Conservation (phyloP, 169 alveolate genomes). For the Plasmodium billcollinsi region DNA sequence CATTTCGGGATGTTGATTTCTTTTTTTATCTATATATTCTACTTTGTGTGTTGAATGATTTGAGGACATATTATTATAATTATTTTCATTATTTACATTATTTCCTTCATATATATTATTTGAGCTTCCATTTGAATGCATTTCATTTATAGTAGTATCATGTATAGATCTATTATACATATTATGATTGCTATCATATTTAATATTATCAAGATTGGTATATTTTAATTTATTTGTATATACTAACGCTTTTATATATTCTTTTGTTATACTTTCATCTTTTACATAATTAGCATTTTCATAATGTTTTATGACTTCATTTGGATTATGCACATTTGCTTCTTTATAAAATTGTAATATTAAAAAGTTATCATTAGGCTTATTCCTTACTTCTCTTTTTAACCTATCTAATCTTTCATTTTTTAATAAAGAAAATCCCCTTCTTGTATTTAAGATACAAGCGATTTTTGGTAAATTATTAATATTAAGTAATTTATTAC, state of each 20-base stretch:
- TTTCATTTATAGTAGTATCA: slow-evolving; percentile 7
- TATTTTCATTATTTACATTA: slow-evolving; percentile 20
- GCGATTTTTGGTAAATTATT: slow-evolving; percentile 12
- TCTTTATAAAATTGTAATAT: slow-evolving; percentile 76
- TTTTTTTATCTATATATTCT: slow-evolving; percentile 53
- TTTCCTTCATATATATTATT: slow-evolving; percentile 31
- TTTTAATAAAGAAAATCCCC: slow-evolving; percentile 21
- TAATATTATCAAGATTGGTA: slow-evolving; percentile 77
- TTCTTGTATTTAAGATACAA: slow-evolving; percentile 24
- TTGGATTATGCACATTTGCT: slow-evolving; percentile 72
- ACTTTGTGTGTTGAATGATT: slow-evolving; percentile 16
- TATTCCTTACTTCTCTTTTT: slow-evolving; percentile 68
- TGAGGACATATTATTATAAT: slow-evolving; percentile 21
- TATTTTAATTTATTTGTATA: slow-evolving; percentile 80
- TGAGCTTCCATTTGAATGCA: slow-evolving; percentile 12
- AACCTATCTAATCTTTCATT: slow-evolving; percentile 69
- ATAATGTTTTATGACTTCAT: slow-evolving; percentile 75
- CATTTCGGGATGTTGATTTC: slow-evolving; percentile 15
- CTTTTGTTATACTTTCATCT: slow-evolving; percentile 82
- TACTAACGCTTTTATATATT: slow-evolving; percentile 85
- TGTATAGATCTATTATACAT: slow-evolving; percentile 27
- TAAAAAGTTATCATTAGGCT: slow-evolving; percentile 71
- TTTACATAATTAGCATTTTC: slow-evolving; percentile 60
- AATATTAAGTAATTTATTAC: slow-evolving; percentile 22
- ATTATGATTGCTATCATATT: slow-evolving; percentile 47